Base-by-base conservation (phyloP, 495 filamentous ascomycete species). In the Penicillium canariense region DNA sequence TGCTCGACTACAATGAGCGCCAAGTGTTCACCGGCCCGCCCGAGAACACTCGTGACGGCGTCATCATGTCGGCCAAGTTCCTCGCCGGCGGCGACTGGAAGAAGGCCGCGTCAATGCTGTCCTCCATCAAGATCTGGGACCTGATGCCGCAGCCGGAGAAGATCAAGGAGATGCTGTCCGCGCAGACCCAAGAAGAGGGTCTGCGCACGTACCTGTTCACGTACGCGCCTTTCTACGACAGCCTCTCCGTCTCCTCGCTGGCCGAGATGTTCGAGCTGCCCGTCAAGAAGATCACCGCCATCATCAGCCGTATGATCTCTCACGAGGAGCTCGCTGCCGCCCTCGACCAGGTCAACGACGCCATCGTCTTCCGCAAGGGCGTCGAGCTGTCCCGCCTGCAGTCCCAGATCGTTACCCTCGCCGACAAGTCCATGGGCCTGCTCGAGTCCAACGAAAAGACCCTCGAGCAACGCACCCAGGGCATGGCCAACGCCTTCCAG, bases 51-150 rank as follows among this genome's bases (percentile, higher is more conserved):
- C 86, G 94, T 52, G 94, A 98, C 71, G 94, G 96, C 66, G 92
- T 98, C 61, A 97, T 98, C 89, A 94, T 97, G 77, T 91, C 90
- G 31, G 96, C 94, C 53, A 96, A 96, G 77, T 93, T 93, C 39
- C 83, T 98, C 30, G 92, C 94, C 42, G 91, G 90, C 11, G 94
- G 94, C 31, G 94, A 98, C 68, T 98, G 95, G 95, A 96, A 97
- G 83, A 95, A 93, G 77, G 86, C 91, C 20, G 90, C 87, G 14
- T 81, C 88, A 48, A 91, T 96, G 75, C 88, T 97, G 66, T 89
- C 92, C 75, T 87, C 85, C 49, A 98, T 98, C 79, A 97, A 97
- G 84, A 97, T 97, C 70, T 98, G 94, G 94, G 94, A 98, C 27
- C 79, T 99, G 56, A 94, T 99, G 84, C 75, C 77, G 26, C 84